phyloP scores from a whole-genome alignment of 495 filamentous ascomycete species.

The Penicillium desertorum region DNA sequence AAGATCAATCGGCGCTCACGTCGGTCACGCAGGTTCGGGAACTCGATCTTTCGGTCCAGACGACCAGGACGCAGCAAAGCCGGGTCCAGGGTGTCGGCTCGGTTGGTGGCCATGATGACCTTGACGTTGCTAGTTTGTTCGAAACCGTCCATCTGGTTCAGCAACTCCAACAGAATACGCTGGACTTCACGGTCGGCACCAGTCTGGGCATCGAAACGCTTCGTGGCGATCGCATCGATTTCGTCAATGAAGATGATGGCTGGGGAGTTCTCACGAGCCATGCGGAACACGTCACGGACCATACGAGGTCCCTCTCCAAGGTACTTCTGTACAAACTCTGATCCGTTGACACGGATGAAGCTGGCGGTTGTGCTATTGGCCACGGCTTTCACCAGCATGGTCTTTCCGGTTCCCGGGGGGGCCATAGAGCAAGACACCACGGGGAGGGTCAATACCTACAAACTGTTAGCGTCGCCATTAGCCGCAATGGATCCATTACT shows the following conservation, averaged over 20 bases:
- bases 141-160: slow-evolving; percentile 99
- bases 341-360: slow-evolving; percentile 97
- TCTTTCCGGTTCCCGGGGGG: slow-evolving; percentile 96
- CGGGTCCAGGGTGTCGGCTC: slow-evolving; percentile 94
- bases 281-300: slow-evolving; percentile 98
- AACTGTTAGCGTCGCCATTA: slow-evolving; percentile 23
- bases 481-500: background rate
- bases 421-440: slow-evolving; percentile 93
- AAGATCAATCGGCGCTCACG: slow-evolving; percentile 95
- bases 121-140: slow-evolving; percentile 98
- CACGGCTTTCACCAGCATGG: slow-evolving; percentile 97
- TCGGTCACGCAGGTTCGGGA: slow-evolving; percentile 85
- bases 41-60: slow-evolving; percentile 97
- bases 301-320: slow-evolving; percentile 96
- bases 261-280: slow-evolving; percentile 97
- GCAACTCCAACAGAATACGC: slow-evolving; percentile 91
- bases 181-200: slow-evolving; percentile 97
- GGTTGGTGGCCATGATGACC: slow-evolving; percentile 99
- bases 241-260: slow-evolving; percentile 99
- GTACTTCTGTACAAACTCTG: slow-evolving; percentile 98
- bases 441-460: slow-evolving; percentile 89
- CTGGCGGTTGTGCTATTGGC: slow-evolving; percentile 97
- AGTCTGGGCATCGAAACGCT: slow-evolving; percentile 97
- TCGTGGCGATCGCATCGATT: slow-evolving; percentile 97
- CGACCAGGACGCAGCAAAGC: slow-evolving; percentile 91